Evolutionary conservation across 1,284 basidiomycete genomes (phyloP), one percentile per base, ranked within the genome.

Genomic region (Psilocybe mexicana): DNA sequence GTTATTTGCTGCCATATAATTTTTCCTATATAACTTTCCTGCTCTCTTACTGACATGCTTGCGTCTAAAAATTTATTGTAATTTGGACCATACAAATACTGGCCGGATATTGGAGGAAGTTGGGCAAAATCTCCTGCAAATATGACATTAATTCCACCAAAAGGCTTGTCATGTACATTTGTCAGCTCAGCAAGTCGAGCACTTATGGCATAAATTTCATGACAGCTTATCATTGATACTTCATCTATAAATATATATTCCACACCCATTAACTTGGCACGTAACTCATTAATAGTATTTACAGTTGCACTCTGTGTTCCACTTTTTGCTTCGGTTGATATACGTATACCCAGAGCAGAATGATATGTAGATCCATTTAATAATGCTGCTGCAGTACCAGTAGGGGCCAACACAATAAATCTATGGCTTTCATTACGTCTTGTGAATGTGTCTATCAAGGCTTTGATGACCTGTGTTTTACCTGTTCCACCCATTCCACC

Each of bases 401-500:
- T 79, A 2, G 76, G 76, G 4, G 72, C 76, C 0, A 74, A 30
- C 0, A 71, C 58, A 2, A 73, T 46, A 56, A 77, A 73, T 38
- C 66, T 33, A 57, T 73, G 66, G 0, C 30, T 14, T 58, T 75
- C 68, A 1, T 67, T 58, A 8, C 62, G 44, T 4, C n/a, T 1
- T 2, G 54, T 49, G 58, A 79, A 74, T 6, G 74, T 71, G 1
- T 50, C 0, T 11, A 61, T 66, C 0, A 76, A n/a, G 0, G 75
- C 73, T 26, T 74, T 70, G 0, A 80, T 64, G 0, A 80, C 79
- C 50, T 72, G 74, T 5, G 74, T 71, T 64, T 81, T 79, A 1
- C 77, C 76, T 18, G 74, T 76, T 4, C 76, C 72, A 6, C 67
- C 76, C 70, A 76, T 74, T 1, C 76, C 76, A 3, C 71, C 75